Evolutionary conservation across 2,329 filamentous ascomycete genomes (phyloP), one percentile per base, ranked within the genome.

Genomic region (Diaporthe helianthi): DNA sequence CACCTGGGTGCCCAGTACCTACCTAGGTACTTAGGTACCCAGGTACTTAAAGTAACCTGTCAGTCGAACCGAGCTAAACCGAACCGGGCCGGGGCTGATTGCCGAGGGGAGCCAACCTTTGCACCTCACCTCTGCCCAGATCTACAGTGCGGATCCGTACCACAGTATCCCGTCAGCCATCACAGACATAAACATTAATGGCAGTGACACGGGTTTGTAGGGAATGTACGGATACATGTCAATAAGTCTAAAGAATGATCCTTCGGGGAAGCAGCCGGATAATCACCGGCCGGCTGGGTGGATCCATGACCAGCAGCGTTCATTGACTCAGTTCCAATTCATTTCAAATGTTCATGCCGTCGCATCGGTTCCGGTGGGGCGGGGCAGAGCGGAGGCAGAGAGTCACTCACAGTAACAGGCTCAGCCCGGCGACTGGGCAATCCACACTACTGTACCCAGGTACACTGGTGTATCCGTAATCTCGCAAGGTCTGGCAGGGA

Each of bases 331-430:
- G 24, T 36, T 63, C 29, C 17, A 38, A 38, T 26, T 63, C 44
- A 49, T 63, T 63, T 63, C n/a, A n/a, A n/a, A n/a, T n/a, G n/a
- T n/a, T n/a, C 47, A 63, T 36, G 29, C 36, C 44, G 58, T 49
- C 41, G 24, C 44, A 36, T 63, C 58, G 58, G 58, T 63, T 41
- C 58, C 36, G 58, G 15, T 49, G 58, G 41, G 58, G 49, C n/a
- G 58, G 58, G n/a, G 29, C n/a, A 29, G 19, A 22, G 44, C 58
- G 58, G 58, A 24, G 44, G 44, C 19, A 49, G 58, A n/a, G 26
- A 60, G 54, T 29, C 36, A 36, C 36, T 44, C 36, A 36, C 54
- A 44, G 36, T 13, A n/a, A n/a, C n/a, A n/a, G n/a, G n/a, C n/a
- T n/a, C 12, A 38, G 36, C 12, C 36, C 41, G 49, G 26, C 49